Conservation (phyloP, 768 basidiomycete genomes). For the Boletus reticuloceps region DNA sequence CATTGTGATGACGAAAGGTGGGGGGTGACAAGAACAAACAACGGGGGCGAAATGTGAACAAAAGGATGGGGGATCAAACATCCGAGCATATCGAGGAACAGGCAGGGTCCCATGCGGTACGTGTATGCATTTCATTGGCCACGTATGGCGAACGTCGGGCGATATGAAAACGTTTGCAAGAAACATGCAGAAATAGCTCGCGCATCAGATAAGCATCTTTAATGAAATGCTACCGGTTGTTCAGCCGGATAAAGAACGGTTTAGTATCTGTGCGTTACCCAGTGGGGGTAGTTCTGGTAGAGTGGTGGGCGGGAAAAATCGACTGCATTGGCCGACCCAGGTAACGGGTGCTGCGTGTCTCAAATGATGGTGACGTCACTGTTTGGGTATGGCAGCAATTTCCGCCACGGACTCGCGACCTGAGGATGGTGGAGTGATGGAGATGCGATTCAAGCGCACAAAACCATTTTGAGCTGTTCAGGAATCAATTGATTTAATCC, state of each 20-base stretch:
- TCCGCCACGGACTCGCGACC: conserved; percentile 10
- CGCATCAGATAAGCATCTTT: conserved; percentile 24
- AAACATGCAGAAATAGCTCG: conserved; percentile 10
- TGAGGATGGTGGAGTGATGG: conserved; percentile 1
- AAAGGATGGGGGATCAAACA: conserved; percentile 7
- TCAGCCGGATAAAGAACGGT: conserved; percentile 11
- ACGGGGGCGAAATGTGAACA: conserved; percentile 1
- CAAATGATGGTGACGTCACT: conserved; percentile 12
- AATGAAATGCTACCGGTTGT: conserved; percentile 23
- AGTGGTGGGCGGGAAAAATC: not conserved
- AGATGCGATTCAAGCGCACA: conserved; percentile 8
- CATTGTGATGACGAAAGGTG: conserved; percentile 1
- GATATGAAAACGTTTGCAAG: conserved; percentile 26
- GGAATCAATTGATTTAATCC: not conserved
- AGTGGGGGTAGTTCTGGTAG: conserved; percentile 19
- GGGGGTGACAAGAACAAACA: not conserved
- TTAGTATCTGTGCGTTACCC: conserved; percentile 14
- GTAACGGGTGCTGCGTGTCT: not conserved
- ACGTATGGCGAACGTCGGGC: conserved; percentile 18
- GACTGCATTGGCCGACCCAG: not conserved
- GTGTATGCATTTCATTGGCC: conserved; percentile 4
- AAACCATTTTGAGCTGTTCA: no score
- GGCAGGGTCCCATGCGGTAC: conserved; percentile 13
- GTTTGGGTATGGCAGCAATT: conserved; percentile 22
- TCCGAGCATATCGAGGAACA: conserved; percentile 12